Evolutionary conservation across 108 stramenopile species (phyloP).

Genomic region (Skeletonema potamos): DNA sequence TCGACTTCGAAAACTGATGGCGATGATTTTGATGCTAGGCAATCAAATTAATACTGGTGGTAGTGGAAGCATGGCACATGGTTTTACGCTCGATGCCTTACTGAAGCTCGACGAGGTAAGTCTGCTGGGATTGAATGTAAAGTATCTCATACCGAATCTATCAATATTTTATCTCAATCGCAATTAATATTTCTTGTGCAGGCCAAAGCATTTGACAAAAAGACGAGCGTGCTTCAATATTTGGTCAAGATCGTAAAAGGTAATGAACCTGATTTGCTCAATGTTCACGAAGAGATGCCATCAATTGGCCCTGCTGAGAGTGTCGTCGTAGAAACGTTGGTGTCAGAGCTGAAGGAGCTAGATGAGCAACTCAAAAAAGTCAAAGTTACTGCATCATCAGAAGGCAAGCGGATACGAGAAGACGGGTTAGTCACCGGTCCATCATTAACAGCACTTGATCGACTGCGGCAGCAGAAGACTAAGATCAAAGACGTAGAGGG

Average conservation of each 20-base stretch:
- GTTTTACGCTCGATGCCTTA: constrained; percentile 93
- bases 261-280: constrained; percentile 66
- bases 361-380: constrained; percentile 58
- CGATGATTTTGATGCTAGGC: constrained; percentile 88
- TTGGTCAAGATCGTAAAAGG: constrained; percentile 76
- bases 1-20: constrained; percentile 83
- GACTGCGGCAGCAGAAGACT: constrained; percentile 65
- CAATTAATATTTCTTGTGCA: constrained; percentile 14
- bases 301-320: constrained; percentile 60
- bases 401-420: constrained; percentile 57
- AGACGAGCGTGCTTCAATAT: constrained; percentile 94
- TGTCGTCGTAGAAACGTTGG: constrained; percentile 62
- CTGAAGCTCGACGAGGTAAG: constrained; percentile 91
- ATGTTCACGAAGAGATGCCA: constrained; percentile 68
- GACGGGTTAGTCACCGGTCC: constrained; percentile 15
- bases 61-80: constrained; percentile 78
- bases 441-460: constrained; percentile 44
- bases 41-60: constrained; percentile 93
- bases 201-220: constrained; percentile 96
- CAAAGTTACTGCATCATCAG: constrained; percentile 51
- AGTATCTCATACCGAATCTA: background rate
- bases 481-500: constrained; percentile 52
- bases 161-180: background rate
- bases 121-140: background rate
- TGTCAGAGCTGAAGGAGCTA: constrained; percentile 62